Evolutionary conservation across 2,329 filamentous ascomycete genomes (phyloP).

Genomic region (Aspergillus sp.): DNA sequence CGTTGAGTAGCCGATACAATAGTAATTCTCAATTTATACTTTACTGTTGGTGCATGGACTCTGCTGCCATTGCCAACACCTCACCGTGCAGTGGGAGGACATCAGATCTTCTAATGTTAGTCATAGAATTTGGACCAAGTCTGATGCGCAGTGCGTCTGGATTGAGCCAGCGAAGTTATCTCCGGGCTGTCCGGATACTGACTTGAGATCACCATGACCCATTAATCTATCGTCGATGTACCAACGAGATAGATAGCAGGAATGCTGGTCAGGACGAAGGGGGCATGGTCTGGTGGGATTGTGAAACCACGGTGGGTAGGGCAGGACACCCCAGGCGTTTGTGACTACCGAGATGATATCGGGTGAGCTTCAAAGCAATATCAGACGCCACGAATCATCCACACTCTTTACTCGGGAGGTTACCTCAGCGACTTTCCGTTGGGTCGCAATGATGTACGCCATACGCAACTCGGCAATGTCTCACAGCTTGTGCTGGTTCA

Average conservation of each 20-base stretch:
- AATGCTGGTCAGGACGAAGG: background rate
- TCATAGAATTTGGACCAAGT: background rate
- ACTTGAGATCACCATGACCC: background rate
- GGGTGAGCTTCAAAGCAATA: background rate
- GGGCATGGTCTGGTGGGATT: background rate
- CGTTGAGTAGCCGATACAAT: background rate
- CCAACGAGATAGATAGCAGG: background rate
- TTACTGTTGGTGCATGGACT: background rate
- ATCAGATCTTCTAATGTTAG: background rate
- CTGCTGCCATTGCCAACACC: background rate
- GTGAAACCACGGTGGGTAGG: slow-evolving; percentile 4
- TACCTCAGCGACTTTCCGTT: slow-evolving; percentile 8
- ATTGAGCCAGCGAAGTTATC: background rate
- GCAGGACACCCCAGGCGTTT: background rate
- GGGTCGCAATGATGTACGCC: slow-evolving; percentile 11
- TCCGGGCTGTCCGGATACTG: background rate
- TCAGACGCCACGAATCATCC: slow-evolving; percentile 7
- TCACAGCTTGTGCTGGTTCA: slow-evolving; percentile 6
- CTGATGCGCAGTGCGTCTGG: background rate
- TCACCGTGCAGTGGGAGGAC: background rate
- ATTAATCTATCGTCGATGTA: background rate
- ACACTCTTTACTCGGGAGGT: background rate
- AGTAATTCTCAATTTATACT: background rate
- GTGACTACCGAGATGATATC: slow-evolving; percentile 1
- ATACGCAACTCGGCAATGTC: slow-evolving; percentile 9